Conservation (phyloP, 768 basidiomycete genomes). For the Tylopilus subfusipes region DNA sequence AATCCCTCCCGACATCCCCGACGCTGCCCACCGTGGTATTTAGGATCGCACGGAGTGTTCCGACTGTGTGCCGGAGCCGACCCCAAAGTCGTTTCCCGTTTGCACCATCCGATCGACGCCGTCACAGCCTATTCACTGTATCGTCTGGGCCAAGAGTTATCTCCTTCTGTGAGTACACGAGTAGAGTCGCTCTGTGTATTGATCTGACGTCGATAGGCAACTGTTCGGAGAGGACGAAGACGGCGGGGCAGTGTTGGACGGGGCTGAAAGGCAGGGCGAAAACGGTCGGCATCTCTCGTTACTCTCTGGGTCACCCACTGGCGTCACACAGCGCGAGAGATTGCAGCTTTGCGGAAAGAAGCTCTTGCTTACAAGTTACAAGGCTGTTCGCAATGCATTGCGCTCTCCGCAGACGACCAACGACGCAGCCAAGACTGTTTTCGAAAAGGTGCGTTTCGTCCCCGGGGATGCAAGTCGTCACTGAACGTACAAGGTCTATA, state of each 20-base stretch:
- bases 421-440: slow-evolving; percentile 65
- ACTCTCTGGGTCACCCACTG: background rate
- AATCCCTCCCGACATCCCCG: background rate
- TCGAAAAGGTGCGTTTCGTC: slow-evolving; percentile 66
- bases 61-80: slow-evolving; percentile 90
- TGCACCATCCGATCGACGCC: slow-evolving; percentile 98
- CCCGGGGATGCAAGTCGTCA: background rate
- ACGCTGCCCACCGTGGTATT: background rate
- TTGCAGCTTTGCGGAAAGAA: slow-evolving; percentile 85
- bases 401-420: slow-evolving; percentile 37
- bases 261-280: slow-evolving; percentile 90
- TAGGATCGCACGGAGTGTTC: slow-evolving; percentile 93
- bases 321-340: slow-evolving; percentile 71
- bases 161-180: slow-evolving; percentile 69
- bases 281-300: slow-evolving; percentile 56
- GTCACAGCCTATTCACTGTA: slow-evolving; percentile 96
- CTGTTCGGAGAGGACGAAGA: slow-evolving; percentile 93
- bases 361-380: slow-evolving; percentile 86
- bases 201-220: slow-evolving; percentile 50
- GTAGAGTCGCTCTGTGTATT: background rate
- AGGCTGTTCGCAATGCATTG: slow-evolving; percentile 70
- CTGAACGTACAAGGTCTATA: slow-evolving; percentile 65
- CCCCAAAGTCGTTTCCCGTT: slow-evolving; percentile 93
- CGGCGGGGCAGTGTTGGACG: slow-evolving; percentile 77
- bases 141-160: slow-evolving; percentile 98